A percentile compares a stretch with the other conserved stretches of the same genome.
Evolutionary conservation across 1,139 yeast genomes (phyloP).

Genomic region (Geotrichum klebahnii): DNA sequence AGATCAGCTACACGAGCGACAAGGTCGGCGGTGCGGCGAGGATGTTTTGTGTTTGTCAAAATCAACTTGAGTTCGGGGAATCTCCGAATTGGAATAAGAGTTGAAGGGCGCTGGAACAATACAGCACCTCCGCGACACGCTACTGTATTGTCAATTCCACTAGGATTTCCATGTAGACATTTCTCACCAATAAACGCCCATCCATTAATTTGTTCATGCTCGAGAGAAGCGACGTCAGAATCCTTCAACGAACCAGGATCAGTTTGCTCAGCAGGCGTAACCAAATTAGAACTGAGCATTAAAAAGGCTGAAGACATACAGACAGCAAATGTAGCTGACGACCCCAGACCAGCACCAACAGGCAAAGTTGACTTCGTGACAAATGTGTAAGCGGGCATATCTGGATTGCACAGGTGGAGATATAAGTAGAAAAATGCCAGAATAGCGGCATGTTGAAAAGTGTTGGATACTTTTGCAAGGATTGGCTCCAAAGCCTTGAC

Average conservation of each 20-base stretch:
- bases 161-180: slow-evolving; percentile 94
- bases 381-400: slow-evolving; percentile 53
- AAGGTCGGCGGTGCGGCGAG: slow-evolving; percentile 79
- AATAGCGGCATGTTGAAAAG: slow-evolving; percentile 76
- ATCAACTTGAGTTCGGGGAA: slow-evolving; percentile 74
- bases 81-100: slow-evolving; percentile 60
- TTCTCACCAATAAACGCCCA: slow-evolving; percentile 95
- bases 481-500: slow-evolving; percentile 47
- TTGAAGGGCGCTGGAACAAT: slow-evolving; percentile 65
- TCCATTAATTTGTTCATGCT: slow-evolving; percentile 61
- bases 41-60: slow-evolving; percentile 78
- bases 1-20: slow-evolving; percentile 72
- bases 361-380: slow-evolving; percentile 81
- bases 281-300: slow-evolving; percentile 45
- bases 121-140: slow-evolving; percentile 97
- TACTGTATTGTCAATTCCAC: slow-evolving; percentile 95
- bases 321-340: slow-evolving; percentile 88
- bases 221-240: slow-evolving; percentile 34
- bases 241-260: not conserved
- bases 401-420: slow-evolving; percentile 51
- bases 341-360: slow-evolving; percentile 95
- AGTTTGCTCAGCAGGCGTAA: slow-evolving; percentile 26
- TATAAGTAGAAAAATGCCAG: slow-evolving; percentile 79
- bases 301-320: slow-evolving; percentile 76
- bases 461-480: slow-evolving; percentile 47